Evolutionary conservation across 208 protist genomes (phyloP).

Genomic region (Crithidia expoeki): DNA sequence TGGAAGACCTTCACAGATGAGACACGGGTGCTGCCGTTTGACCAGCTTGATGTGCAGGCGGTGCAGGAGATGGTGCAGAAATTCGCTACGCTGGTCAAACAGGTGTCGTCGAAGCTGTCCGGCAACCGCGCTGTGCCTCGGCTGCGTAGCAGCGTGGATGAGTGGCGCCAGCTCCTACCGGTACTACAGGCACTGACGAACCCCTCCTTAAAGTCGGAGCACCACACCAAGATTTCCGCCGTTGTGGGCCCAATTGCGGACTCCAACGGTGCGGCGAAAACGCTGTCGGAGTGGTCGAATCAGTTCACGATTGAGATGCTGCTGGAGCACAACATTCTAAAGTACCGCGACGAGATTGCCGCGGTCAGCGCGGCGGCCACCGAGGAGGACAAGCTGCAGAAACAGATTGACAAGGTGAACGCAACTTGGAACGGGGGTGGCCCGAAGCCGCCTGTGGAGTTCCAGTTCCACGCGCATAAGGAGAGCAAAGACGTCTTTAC

Average conservation of each 20-base stretch:
- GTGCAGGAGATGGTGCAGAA: conserved; percentile 87
- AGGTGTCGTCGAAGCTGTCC: conserved; percentile 86
- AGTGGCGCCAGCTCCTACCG: conserved; percentile 93
- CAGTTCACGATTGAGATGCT: conserved; percentile 92
- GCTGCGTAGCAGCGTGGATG: conserved; percentile 90
- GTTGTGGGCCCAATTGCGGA: conserved; percentile 74
- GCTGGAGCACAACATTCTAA: conserved; percentile 84
- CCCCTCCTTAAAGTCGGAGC: conserved; percentile 89
- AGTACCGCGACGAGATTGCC: conserved; percentile 88
- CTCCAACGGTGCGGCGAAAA: conserved; percentile 56
- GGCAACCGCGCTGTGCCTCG: conserved; percentile 82
- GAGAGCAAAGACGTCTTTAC: conserved; percentile 93
- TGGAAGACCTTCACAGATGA: conserved; percentile 84
- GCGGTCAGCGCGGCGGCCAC: conserved; percentile 94
- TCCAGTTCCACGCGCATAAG: conserved; percentile 94
- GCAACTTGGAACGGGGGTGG: conserved; percentile 92
- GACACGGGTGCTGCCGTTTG: conserved; percentile 66
- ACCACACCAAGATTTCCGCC: conserved; percentile 79
- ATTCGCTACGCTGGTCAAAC: conserved; percentile 89
- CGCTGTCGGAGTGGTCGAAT: conserved; percentile 73
- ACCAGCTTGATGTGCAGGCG: conserved; percentile 65
- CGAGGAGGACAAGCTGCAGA: conserved; percentile 97
- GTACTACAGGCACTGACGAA: conserved; percentile 94
- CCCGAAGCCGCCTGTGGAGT: conserved; percentile 92
- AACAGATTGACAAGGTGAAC: conserved; percentile 96